Evolutionary conservation across 106 monocot species (phyloP).

Genomic region (Dendrobium catenatum): DNA sequence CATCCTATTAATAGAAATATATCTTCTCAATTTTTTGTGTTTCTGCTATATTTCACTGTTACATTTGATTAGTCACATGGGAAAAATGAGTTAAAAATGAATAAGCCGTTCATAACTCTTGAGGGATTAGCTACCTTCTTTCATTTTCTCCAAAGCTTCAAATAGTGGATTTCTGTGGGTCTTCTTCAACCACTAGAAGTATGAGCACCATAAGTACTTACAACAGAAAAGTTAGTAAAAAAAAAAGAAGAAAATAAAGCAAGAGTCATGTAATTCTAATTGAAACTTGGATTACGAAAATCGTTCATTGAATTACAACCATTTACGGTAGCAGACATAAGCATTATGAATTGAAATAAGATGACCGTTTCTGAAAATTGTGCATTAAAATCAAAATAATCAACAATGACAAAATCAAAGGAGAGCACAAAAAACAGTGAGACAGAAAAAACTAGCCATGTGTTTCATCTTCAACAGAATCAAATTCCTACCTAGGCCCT

Average conservation of each 20-base stretch:
- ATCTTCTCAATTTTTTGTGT: not conserved
- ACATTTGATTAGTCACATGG: not conserved
- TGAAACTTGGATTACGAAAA: not conserved
- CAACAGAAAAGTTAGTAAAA: not conserved
- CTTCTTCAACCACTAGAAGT: conserved; percentile 87
- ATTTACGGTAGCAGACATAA: not conserved
- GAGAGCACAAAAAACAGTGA: too few species aligned
- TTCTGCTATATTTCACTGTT: not conserved
- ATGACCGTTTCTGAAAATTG: not conserved
- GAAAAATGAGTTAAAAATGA: not conserved
- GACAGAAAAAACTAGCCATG: too few species aligned
- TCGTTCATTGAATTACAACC: not conserved
- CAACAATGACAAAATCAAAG: not conserved
- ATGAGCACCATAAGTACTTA: not conserved
- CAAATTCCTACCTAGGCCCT: too few species aligned
- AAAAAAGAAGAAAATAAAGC: not conserved
- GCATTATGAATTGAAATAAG: not conserved
- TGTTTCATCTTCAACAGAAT: too few species aligned
- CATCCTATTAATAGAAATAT: not conserved
- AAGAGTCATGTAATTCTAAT: not conserved
- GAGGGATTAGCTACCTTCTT: conserved; percentile 66
- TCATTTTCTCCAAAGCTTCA: conserved; percentile 97
- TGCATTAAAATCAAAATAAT: not conserved
- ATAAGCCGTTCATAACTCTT: not conserved
- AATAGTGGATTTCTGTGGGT: conserved; percentile 81